phyloP scores from a whole-genome alignment of 2,329 filamentous ascomycete species.

The Alternaria brassicae region DNA sequence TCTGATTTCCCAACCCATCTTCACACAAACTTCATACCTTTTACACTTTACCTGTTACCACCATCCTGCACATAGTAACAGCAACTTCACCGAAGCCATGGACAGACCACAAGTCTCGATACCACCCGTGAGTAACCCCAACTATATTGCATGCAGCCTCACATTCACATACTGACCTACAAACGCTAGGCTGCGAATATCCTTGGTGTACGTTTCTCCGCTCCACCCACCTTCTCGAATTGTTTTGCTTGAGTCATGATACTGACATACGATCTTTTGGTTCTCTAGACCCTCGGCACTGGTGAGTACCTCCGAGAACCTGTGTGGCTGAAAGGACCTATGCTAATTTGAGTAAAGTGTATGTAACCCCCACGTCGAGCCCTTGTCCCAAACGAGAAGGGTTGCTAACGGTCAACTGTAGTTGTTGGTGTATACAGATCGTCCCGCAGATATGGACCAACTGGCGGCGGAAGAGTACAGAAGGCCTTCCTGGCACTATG shows the following conservation, averaged over 20 bases:
- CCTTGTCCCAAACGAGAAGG: neutral
- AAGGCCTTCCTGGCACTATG: slow-evolving; percentile 67
- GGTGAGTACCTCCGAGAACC: slow-evolving; percentile 28
- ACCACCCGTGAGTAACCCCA: slow-evolving; percentile 36
- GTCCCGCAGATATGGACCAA: slow-evolving; percentile 65
- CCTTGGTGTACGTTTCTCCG: slow-evolving; percentile 44
- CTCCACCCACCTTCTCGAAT: neutral
- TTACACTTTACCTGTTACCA: neutral
- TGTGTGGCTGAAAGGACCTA: neutral
- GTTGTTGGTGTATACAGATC: slow-evolving; percentile 54
- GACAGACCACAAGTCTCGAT: slow-evolving; percentile 46
- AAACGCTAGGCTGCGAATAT: slow-evolving; percentile 48
- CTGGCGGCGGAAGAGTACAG: slow-evolving; percentile 66
- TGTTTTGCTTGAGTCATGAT: slow-evolving; percentile 5
- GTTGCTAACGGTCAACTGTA: slow-evolving; percentile 32
- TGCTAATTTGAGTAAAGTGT: slow-evolving; percentile 35
- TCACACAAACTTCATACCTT: neutral
- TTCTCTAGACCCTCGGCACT: slow-evolving; percentile 49
- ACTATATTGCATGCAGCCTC: neutral
- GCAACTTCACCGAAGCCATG: slow-evolving; percentile 18
- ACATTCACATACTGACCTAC: slow-evolving; percentile 30
- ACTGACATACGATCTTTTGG: slow-evolving; percentile 18
- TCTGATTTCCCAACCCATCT: neutral
- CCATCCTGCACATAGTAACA: neutral
- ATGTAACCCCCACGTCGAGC: slow-evolving; percentile 8